A percentile compares a stretch with the other conserved stretches of the same genome.
Conservation (phyloP, 2,329 filamentous ascomycete genomes). For the Acrodontium crateriforme region DNA sequence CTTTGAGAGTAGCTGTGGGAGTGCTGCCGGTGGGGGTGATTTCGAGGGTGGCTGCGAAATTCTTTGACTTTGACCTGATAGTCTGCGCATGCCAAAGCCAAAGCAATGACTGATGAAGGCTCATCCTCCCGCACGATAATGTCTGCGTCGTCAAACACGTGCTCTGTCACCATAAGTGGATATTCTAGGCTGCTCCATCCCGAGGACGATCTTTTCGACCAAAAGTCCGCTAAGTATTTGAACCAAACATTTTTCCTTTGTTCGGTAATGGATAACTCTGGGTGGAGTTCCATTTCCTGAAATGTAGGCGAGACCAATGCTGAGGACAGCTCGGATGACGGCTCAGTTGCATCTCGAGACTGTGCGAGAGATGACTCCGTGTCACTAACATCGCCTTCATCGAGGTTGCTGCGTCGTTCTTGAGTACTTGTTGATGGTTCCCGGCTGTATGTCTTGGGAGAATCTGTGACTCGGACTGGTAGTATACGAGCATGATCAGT, state of each 20-base stretch:
- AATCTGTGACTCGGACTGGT: too few species aligned
- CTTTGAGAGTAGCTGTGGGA: conserved; percentile 12
- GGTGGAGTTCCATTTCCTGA: conserved; percentile 40
- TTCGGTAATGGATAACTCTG: conserved; percentile 66
- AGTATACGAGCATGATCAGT: conserved; percentile 1
- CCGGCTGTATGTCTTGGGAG: neutral
- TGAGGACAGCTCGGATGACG: conserved; percentile 26
- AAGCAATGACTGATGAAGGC: conserved; percentile 87
- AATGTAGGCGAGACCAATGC: conserved; percentile 37
- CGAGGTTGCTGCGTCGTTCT: conserved; percentile 6
- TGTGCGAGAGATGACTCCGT: conserved; percentile 60
- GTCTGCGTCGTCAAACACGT: conserved; percentile 93
- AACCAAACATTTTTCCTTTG: conserved; percentile 88
- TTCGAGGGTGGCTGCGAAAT: conserved; percentile 36
- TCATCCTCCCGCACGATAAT: conserved; percentile 97
- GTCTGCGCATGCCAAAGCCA: conserved; percentile 76
- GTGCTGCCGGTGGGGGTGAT: conserved; percentile 13
- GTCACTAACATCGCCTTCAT: conserved; percentile 46
- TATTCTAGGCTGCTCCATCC: conserved; percentile 90
- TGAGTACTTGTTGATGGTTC: neutral
- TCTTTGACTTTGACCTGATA: conserved; percentile 67
- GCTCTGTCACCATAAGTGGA: conserved; percentile 66
- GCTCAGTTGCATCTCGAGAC: conserved; percentile 33
- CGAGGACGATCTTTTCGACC: conserved; percentile 92
- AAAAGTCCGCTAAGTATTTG: conserved; percentile 94